Percentiles rank a stretch among this genome's conserved stretches.
Conservation (phyloP, 192 early-diverging fungal genomes). For the Coemansia sp. region DNA sequence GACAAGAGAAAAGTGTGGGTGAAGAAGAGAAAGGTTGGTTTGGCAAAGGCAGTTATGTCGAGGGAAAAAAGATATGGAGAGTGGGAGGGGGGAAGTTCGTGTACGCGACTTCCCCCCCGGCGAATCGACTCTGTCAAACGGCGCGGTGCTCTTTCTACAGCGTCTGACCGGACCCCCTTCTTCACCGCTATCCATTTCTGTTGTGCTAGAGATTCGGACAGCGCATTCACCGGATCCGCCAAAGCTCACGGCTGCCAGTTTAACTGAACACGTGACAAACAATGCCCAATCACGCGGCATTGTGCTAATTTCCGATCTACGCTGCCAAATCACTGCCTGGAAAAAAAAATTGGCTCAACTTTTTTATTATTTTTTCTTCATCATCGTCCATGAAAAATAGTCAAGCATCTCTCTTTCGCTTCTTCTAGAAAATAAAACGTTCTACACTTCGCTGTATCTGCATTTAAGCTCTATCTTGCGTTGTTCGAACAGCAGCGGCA, state of each 20-base stretch:
- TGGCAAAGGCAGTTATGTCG: not conserved
- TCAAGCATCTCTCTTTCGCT: not conserved
- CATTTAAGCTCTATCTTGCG: not conserved
- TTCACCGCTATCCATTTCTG: too few relatives aligned
- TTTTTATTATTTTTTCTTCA: slow-evolving; percentile 10
- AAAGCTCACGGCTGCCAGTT: not conserved
- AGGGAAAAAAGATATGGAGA: not conserved
- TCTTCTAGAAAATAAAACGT: not conserved
- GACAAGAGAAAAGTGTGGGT: not conserved
- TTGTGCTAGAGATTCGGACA: too few relatives aligned
- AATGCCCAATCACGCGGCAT: slow-evolving; percentile 6
- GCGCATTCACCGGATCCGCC: not conserved
- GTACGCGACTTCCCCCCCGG: not conserved
- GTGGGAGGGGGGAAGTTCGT: not conserved
- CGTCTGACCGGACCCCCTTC: too few relatives aligned
- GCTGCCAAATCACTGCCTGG: not conserved
- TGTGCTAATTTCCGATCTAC: not conserved
- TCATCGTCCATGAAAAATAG: not conserved
- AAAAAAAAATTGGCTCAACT: slow-evolving; percentile 3
- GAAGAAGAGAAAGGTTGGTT: not conserved
- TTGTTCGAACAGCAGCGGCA: too few relatives aligned
- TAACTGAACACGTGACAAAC: not conserved
- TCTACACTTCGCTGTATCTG: not conserved
- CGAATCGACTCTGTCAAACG: too few relatives aligned
- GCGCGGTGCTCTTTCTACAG: too few relatives aligned